Conservation (phyloP, 2,329 filamentous ascomycete genomes). For the Neonectria coccinea region DNA sequence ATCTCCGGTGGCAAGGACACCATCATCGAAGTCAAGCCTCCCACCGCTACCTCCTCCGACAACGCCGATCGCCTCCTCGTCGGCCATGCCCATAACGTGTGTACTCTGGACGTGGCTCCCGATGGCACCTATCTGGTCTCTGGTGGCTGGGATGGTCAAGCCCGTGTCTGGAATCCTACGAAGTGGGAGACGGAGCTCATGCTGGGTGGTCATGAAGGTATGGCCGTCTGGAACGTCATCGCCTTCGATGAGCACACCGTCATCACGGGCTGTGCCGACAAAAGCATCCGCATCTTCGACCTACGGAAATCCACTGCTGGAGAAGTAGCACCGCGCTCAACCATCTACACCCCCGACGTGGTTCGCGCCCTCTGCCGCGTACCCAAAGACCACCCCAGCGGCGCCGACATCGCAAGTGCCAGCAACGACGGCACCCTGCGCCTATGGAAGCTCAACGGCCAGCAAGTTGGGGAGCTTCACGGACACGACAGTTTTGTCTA, state of each 20-base stretch:
- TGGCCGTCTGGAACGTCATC: conserved; percentile 90
- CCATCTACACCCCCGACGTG: conserved; percentile 78
- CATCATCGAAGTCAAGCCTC: conserved; percentile 89
- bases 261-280: conserved; percentile 93
- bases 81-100: conserved; percentile 90
- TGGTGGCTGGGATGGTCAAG: conserved; percentile 92
- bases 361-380: conserved; percentile 89
- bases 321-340: conserved; percentile 63
- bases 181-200: conserved; percentile 83
- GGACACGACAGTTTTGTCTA: conserved; percentile 98
- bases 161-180: conserved; percentile 85
- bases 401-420: conserved; percentile 93
- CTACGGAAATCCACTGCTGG: conserved; percentile 70
- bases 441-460: conserved; percentile 85
- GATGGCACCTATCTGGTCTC: conserved; percentile 83
- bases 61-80: conserved; percentile 88
- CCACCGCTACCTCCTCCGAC: conserved; percentile 73
- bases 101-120: conserved; percentile 82
- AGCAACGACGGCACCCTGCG: conserved; percentile 92
- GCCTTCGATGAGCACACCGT: conserved; percentile 83
- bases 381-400: conserved; percentile 79
- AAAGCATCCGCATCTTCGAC: conserved; percentile 86
- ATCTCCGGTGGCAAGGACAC: conserved; percentile 91
- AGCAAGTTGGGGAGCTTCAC: conserved; percentile 79
- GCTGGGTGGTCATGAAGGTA: conserved; percentile 79